Percentiles rank a stretch among this genome's conserved stretches.
phyloP scores from a whole-genome alignment of 208 protist species.

The Crithidia fasciculata region DNA sequence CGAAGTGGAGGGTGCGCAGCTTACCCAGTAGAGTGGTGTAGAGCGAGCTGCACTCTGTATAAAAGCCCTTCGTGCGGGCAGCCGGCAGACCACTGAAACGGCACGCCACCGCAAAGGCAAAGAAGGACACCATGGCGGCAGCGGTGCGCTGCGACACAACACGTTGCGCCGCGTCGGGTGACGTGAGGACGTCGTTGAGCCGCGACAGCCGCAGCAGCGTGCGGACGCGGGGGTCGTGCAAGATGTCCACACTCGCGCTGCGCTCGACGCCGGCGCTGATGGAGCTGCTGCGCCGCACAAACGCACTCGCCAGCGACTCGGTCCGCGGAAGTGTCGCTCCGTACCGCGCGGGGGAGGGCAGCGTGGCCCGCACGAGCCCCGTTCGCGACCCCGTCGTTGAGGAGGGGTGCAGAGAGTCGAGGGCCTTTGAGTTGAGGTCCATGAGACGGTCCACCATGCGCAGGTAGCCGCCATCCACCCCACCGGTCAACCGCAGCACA shows the following conservation, averaged over 20 bases:
- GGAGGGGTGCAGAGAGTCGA: slow-evolving; percentile 31
- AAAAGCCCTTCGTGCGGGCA: slow-evolving; percentile 69
- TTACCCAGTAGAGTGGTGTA: slow-evolving; percentile 48
- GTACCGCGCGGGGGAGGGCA: background rate
- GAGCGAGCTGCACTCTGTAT: slow-evolving; percentile 65
- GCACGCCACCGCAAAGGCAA: slow-evolving; percentile 71
- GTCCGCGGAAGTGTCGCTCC: background rate
- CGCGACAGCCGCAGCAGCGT: slow-evolving; percentile 70
- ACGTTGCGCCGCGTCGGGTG: slow-evolving; percentile 6
- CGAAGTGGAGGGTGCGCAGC: slow-evolving; percentile 53
- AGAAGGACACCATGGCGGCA: slow-evolving; percentile 60
- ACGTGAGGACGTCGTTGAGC: slow-evolving; percentile 47
- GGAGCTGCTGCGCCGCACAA: slow-evolving; percentile 4
- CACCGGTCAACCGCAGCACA: background rate
- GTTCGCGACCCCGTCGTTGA: slow-evolving; percentile 8
- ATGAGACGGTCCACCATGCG: slow-evolving; percentile 39
- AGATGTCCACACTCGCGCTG: slow-evolving; percentile 19
- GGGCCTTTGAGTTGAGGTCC: slow-evolving; percentile 33
- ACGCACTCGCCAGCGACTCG: background rate
- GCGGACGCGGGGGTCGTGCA: slow-evolving; percentile 58
- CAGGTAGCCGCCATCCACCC: slow-evolving; percentile 28
- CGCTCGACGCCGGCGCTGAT: slow-evolving; percentile 1
- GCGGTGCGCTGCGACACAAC: slow-evolving; percentile 49
- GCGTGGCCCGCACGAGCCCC: slow-evolving; percentile 12
- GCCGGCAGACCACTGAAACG: slow-evolving; percentile 39